Percentiles rank a stretch among this genome's conserved stretches.
Conservation (phyloP, 1,284 basidiomycete species). For the Phylloboletellus chloephorus region DNA sequence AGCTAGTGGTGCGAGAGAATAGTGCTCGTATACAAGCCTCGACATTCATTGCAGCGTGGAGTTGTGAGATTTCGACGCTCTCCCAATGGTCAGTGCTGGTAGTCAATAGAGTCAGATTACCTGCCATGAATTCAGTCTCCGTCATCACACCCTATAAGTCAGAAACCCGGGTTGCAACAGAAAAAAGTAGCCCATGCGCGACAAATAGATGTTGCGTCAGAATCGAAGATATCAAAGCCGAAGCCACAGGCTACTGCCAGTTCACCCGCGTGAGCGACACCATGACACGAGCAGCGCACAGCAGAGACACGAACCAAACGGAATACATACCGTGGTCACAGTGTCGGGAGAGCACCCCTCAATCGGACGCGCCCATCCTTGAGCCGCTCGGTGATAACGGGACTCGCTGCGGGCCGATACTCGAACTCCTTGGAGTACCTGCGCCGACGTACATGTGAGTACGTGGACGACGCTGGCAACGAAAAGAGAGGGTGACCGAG, state of each 20-base stretch:
- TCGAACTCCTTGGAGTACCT: slow-evolving; percentile 53
- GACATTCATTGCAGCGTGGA: no score
- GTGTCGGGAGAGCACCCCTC: slow-evolving; percentile 38
- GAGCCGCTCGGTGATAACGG: slow-evolving; percentile 46
- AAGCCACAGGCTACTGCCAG: background rate
- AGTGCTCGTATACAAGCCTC: no score
- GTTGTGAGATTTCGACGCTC: no score
- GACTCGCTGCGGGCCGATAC: slow-evolving; percentile 51
- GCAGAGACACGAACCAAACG: background rate
- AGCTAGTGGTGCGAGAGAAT: no score
- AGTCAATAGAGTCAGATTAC: no score
- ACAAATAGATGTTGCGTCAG: background rate
- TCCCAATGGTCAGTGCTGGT: no score
- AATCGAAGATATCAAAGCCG: background rate
- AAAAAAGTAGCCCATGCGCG: background rate
- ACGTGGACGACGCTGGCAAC: no score
- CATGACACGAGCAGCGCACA: background rate
- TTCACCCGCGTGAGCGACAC: background rate
- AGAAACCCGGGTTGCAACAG: no score
- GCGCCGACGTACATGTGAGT: background rate
- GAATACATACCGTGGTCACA: background rate
- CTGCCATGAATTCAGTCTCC: no score
- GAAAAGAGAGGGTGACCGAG: no score
- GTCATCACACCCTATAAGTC: no score
- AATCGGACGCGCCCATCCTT: slow-evolving; percentile 41